These are phyloP conservation scores for Termitomyces bulborhizus DNA, from an alignment of 768 basidiomycete species.

Conservation along the genomic window DNA sequence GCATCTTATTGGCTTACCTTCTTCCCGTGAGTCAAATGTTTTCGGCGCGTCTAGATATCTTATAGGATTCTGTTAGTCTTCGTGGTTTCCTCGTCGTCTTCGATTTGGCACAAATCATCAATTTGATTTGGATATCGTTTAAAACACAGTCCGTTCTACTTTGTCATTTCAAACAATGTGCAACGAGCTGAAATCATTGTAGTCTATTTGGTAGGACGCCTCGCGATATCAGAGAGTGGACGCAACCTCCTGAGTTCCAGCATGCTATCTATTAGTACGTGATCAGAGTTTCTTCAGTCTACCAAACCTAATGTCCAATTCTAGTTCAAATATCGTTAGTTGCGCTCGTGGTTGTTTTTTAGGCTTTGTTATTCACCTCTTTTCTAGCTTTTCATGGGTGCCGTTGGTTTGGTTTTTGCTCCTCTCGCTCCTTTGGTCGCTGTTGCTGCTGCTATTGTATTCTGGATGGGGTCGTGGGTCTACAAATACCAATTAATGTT, in stretches of 20 bases:
- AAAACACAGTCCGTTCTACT: constrained; percentile 58
- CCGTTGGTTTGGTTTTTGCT: constrained; percentile 92
- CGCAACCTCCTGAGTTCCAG: constrained; percentile 84
- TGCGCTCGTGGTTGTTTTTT: background rate
- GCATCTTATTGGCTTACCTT: constrained; percentile 90
- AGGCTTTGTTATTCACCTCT: background rate
- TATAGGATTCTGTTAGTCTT: constrained; percentile 38
- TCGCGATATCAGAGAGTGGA: constrained; percentile 86
- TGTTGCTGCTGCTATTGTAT: constrained; percentile 75
- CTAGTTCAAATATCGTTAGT: constrained; percentile 53
- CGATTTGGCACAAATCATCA: constrained; percentile 93
- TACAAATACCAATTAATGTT: constrained; percentile 99
- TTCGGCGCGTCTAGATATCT: background rate
- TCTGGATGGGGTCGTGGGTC: constrained; percentile 82
- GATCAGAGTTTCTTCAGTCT: background rate
- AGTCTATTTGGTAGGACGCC: constrained; percentile 86
- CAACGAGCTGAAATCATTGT: background rate
- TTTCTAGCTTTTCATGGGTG: constrained; percentile 74
- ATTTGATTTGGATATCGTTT: constrained; percentile 80
- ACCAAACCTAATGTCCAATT: constrained; percentile 6
- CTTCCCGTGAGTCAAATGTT: constrained; percentile 67
- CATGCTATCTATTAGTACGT: constrained; percentile 81
- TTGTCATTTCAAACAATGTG: background rate
- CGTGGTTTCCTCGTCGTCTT: constrained; percentile 94
- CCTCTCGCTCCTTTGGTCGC: constrained; percentile 90